These are phyloP conservation scores for Blastobotrys apis DNA, from an alignment of 1,139 yeast genomes.

Conservation along the genomic window DNA sequence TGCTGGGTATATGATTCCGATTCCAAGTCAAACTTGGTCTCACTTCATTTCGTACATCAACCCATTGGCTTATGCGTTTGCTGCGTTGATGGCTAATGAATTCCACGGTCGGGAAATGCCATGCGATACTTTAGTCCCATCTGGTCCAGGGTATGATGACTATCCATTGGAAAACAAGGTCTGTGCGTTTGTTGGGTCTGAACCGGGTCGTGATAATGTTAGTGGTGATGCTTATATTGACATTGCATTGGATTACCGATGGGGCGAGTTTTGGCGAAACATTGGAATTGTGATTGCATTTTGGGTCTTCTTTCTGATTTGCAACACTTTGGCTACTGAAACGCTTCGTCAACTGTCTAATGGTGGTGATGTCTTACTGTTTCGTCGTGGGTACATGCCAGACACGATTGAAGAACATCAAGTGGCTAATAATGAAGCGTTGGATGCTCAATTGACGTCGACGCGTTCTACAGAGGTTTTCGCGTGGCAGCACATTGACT, in stretches of 20 bases:
- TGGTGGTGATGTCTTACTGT: constrained; percentile 56
- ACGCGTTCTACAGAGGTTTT: constrained; percentile 38
- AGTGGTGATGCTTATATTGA: constrained; percentile 47
- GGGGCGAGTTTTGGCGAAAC: constrained; percentile 61
- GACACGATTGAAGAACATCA: constrained; percentile 20
- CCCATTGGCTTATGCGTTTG: constrained; percentile 56
- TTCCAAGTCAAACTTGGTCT: constrained; percentile 47
- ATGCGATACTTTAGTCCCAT: constrained; percentile 46
- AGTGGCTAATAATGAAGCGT: constrained; percentile 21
- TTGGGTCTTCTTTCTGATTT: constrained; percentile 46
- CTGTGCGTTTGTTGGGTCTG: constrained; percentile 48
- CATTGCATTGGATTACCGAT: constrained; percentile 40
- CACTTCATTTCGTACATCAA: constrained; percentile 57
- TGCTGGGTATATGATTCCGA: constrained; percentile 58
- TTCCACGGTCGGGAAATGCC: constrained; percentile 48
- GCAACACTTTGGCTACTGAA: constrained; percentile 50
- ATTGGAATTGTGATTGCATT: constrained; percentile 58
- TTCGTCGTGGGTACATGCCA: constrained; percentile 55
- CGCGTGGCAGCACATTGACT: constrained; percentile 52
- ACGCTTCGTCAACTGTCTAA: constrained; percentile 48
- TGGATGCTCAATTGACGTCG: constrained; percentile 9
- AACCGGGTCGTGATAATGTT: constrained; percentile 43
- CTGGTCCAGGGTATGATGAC: constrained; percentile 48
- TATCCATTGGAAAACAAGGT: constrained; percentile 41
- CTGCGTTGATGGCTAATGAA: constrained; percentile 54